These are phyloP conservation scores for Cystobasidiopsis lactophilus DNA, from an alignment of 768 basidiomycete species.

Conservation along the genomic window DNA sequence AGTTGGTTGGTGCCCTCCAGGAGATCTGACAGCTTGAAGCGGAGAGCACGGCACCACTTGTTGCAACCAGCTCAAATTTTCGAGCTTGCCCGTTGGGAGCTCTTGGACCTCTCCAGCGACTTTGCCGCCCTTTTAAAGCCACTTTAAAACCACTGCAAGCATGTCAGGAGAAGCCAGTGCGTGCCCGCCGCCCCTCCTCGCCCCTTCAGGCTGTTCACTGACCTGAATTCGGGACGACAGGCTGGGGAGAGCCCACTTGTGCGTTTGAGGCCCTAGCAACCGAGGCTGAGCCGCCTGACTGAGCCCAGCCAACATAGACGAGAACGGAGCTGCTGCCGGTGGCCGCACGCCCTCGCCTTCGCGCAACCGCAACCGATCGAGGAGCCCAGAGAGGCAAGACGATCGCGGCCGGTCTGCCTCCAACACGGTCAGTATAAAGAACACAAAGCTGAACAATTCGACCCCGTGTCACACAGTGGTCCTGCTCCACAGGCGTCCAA, in stretches of 20 bases:
- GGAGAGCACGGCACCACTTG: no score
- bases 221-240: no score
- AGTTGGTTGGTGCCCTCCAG: no score
- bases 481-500: slow-evolving; percentile 24
- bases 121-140: not conserved
- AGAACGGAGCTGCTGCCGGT: not conserved
- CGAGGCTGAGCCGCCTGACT: not conserved
- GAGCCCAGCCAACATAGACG: not conserved
- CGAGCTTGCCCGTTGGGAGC: no score
- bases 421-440: not conserved
- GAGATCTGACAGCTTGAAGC: no score
- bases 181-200: not conserved
- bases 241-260: not conserved
- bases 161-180: not conserved
- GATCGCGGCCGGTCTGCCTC: not conserved
- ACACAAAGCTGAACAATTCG: not conserved
- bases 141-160: not conserved
- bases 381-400: not conserved
- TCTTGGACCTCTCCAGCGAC: no score
- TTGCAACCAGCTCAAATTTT: no score
- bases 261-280: not conserved
- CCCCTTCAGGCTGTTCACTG: not conserved
- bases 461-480: not conserved
- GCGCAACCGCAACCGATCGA: not conserved
- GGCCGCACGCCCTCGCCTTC: not conserved